Evolutionary conservation across 2,329 filamentous ascomycete species (phyloP), one percentile per base, ranked within the genome.

Genomic region (Alternaria sp.): DNA sequence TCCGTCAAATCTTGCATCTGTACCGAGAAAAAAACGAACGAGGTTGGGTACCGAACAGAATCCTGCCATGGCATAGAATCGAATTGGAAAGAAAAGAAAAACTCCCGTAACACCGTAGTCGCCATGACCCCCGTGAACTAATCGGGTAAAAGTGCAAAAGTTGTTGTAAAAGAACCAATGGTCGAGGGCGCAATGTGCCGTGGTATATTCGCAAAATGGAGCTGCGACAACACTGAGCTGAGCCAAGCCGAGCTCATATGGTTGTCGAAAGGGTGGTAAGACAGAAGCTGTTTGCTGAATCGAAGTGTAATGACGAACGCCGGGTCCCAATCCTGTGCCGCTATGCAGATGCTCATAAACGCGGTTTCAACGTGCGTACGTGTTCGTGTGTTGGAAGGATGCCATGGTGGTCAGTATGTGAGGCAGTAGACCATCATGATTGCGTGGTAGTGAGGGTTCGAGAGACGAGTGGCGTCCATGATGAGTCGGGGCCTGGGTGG

Each of bases 331-430:
- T 55, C 61, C 71, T 55, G 56, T 73, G 65, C 68, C 72, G 73
- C 69, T 75, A 77, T 77, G 75, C 75, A 75, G 52, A 76, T 73
- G 74, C 74, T 77, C 64, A 69, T 70, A 69, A 75, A 72, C 63
- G 69, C 67, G 65, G 66, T 66, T 65, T 66, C 57, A 64, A 68
- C 60, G 51, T 53, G 57, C 53, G 56, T 59, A 54, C 56, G 59
- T 62, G 57, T 64, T 61, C 60, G 58, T 66, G 53, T 57, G 53
- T 65, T 61, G 53, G 53, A 52, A 63, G 62, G 47, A 53, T 57
- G 42, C 42, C 54, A 30, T 62, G 57, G 51, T 59, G 49, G 57
- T 70, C 64, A 66, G 42, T 70, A 63, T 30, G 65, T 68, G 63
- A 75, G 72, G 57, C 71, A 68, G 51, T 72, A 72, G 49, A 74